Base-by-base conservation (phyloP, 805 yeast species). In the Hyphopichia homilentoma region DNA sequence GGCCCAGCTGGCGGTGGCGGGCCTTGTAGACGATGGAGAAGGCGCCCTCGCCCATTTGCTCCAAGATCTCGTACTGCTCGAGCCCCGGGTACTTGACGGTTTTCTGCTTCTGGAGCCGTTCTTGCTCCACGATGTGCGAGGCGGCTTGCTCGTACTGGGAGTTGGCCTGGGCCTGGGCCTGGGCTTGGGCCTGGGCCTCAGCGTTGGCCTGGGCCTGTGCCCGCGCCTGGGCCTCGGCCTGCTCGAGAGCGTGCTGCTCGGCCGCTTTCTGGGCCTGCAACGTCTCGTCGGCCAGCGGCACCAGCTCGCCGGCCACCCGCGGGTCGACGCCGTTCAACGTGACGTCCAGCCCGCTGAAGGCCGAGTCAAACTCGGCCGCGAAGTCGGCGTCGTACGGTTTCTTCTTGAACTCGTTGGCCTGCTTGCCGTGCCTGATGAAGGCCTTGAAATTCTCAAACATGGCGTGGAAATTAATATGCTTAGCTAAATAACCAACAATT, bases 41-140 rank as follows among this genome's bases (percentile, higher is more conserved):
- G 0, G 94, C 89, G 16, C 94, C 94, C 54, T 84, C 93, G 6
- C 94, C 94, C 40, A 84, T 71, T 30, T 69, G 67, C 16, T 68
- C 73, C 33, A 62, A 35, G 18, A 76, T 55, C 28, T 62, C 51
- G 49, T 75, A 76, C 36, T 62, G 52, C 12, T 66, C 61, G 34
- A 67, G 51, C 30, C 53, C 52, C 3, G 71, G 69, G 27, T 59
- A 66, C 32, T 51, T 47, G 14, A 39, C 36, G n/a, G 40, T 32
- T 21, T 43, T 44, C 34, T 38, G 49, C 16, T 45, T 47, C 35
- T 54, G 53, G 21, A 47, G 8, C 6, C 48, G 47, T 39, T 61
- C 68, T 42, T 62, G 60, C 36, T 60, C 64, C 11, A 61, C 69
- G 21, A 62, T 53, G 15, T 55, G 61, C 8, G 55, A 34, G 19